A percentile compares a stretch with the other conserved stretches of the same genome.
phyloP scores from a whole-genome alignment of 495 filamentous ascomycete species.

The Trypethelium eluteriae region DNA sequence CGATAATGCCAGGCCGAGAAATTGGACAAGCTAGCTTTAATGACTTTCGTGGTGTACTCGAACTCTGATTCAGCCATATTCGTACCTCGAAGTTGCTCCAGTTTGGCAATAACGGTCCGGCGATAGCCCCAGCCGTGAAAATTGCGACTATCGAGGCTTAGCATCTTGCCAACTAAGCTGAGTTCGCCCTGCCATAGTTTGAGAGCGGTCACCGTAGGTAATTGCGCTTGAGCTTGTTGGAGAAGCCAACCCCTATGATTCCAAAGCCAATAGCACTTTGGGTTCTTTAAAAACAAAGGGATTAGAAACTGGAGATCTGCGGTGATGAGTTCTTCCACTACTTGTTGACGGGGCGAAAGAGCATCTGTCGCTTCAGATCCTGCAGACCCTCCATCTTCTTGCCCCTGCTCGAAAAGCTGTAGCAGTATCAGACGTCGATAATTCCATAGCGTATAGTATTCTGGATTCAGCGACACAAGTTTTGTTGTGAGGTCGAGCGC shows the following conservation, averaged over 20 bases:
- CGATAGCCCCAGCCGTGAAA: constrained; percentile 98
- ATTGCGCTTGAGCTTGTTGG: constrained; percentile 54
- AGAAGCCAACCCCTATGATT: constrained; percentile 90
- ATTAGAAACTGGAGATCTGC: constrained; percentile 72
- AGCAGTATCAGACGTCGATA: constrained; percentile 64
- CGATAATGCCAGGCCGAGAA: constrained; percentile 96
- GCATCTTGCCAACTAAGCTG: constrained; percentile 72
- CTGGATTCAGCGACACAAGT: constrained; percentile 79
- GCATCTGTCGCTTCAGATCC: background rate
- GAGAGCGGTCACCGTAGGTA: constrained; percentile 48
- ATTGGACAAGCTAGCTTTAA: constrained; percentile 73
- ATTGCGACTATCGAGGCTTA: constrained; percentile 77
- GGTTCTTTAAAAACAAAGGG: constrained; percentile 71
- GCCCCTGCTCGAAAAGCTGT: constrained; percentile 34
- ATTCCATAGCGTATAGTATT: constrained; percentile 99
- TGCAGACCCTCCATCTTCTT: constrained; percentile 3
- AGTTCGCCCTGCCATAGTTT: constrained; percentile 79
- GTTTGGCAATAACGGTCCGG: constrained; percentile 57
- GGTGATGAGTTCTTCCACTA: constrained; percentile 38
- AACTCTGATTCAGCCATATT: constrained; percentile 75
- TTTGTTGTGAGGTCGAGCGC: constrained; percentile 69
- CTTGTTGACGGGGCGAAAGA: constrained; percentile 16
- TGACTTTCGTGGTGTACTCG: constrained; percentile 82
- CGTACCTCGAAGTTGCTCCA: constrained; percentile 47
- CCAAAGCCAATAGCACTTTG: constrained; percentile 99